Evolutionary conservation across 2,329 filamentous ascomycete genomes (phyloP), one percentile per base, ranked within the genome.

Genomic region (Penicillium aurantiogriseum): DNA sequence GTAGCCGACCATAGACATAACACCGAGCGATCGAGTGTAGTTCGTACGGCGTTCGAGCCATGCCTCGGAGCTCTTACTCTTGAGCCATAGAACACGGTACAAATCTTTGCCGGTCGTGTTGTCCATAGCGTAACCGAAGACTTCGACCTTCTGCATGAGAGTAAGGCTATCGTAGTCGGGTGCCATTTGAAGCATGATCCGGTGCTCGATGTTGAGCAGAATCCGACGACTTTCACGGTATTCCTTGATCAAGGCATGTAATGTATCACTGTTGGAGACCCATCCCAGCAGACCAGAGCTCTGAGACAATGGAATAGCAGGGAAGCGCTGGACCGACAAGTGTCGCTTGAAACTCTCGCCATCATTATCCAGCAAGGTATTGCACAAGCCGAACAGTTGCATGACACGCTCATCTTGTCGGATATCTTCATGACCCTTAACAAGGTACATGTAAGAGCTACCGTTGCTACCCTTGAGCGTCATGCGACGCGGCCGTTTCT

Each of bases 1-100:
- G 75, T 99, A 99, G 62, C 94, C 94, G n/a, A 97, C 94, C 92
- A 99, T 99, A n/a, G 92, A 97, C 94, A 99, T 99, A 69, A 99
- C 94, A 67, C 91, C 94, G 2, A 99, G 82, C 1, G 93, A 97
- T 57, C 94, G 89, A 19, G 94, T 99, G 78, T 99, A 99, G 73
- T 96, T 99, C n/a, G 95, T 99, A 52, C 94, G 89, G 43, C 94
- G 85, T 75, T 97, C 94, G 35, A 99, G 86, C 94, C 94, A 99
- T 2, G 93, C 89, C 75, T 99, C 94, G 0, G 93, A 97, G 60
- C 90, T 96, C 81, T 97, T 97, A 71, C 91, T 96, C 85, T 99
- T 99, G 66, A 99, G 83, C 94, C 95, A 99, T 36, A 99, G 80
- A 2, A 99, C 93, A 38, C 94, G 90, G 76, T 99, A 99, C 27